These are phyloP conservation scores for Wallacemonas sp. DNA, from an alignment of 208 protist species.

Conservation along the genomic window DNA sequence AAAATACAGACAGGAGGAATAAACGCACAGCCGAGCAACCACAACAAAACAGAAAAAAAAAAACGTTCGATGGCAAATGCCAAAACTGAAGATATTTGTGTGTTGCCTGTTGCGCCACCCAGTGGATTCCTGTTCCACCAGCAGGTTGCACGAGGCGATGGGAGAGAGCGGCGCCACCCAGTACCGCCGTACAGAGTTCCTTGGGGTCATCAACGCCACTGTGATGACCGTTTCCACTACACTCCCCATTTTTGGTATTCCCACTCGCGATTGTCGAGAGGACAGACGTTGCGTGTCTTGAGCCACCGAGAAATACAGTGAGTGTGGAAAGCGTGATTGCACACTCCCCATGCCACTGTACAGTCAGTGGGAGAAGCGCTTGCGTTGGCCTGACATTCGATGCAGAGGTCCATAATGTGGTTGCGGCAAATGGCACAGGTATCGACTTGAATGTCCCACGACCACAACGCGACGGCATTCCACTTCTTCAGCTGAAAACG, in stretches of 20 bases:
- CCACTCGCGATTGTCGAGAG: conserved; percentile 97
- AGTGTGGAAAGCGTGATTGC: conserved; percentile 99
- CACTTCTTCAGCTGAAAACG: conserved; percentile 95
- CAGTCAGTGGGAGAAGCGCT: conserved; percentile 92
- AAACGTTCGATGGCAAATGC: not conserved
- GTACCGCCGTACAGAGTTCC: too few relatives aligned
- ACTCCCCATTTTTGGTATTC: conserved; percentile 97
- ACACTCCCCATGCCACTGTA: conserved; percentile 98
- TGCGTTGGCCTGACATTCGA: conserved; percentile 98
- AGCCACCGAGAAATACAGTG: conserved; percentile 99
- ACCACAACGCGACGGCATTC: conserved; percentile 98
- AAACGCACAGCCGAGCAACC: too few relatives aligned
- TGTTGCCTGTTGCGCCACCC: not conserved
- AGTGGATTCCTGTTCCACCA: too few relatives aligned
- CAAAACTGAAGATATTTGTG: not conserved
- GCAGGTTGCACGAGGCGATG: too few relatives aligned
- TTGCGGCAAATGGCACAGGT: conserved; percentile 99
- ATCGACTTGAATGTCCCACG: conserved; percentile 98
- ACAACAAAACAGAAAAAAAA: conserved; percentile 4
- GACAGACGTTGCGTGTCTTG: conserved; percentile 98
- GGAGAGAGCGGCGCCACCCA: too few relatives aligned
- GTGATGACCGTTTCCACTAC: conserved; percentile 21
- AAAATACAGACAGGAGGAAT: too few relatives aligned
- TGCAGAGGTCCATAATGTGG: conserved; percentile 99
- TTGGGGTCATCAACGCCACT: not conserved